phyloP scores from a whole-genome alignment of 2,329 filamentous ascomycete genomes.

The Diplodia intermedia region DNA sequence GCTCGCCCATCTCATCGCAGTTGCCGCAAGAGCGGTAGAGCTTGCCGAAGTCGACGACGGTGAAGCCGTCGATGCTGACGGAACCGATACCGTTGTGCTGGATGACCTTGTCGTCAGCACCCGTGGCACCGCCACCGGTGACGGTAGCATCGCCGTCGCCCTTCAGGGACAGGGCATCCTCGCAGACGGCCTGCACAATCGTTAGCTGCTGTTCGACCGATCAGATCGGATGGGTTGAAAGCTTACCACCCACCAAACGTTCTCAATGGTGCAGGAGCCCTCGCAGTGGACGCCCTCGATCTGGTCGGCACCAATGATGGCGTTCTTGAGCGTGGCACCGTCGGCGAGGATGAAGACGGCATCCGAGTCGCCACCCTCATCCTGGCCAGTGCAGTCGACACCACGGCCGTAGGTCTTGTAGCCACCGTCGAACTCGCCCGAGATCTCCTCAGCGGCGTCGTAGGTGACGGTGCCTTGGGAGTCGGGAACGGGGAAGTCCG shows the following conservation, averaged over 20 bases:
- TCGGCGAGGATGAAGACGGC: slow-evolving; percentile 62
- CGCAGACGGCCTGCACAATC: slow-evolving; percentile 45
- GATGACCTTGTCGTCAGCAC: slow-evolving; percentile 47
- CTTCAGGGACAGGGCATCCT: slow-evolving; percentile 50
- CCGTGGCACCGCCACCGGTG: slow-evolving; percentile 52
- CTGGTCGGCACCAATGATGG: slow-evolving; percentile 62
- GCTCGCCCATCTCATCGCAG: slow-evolving; percentile 55
- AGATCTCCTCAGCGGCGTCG: slow-evolving; percentile 31
- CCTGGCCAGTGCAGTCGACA: slow-evolving; percentile 44
- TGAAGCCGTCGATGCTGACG: slow-evolving; percentile 48
- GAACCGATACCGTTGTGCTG: slow-evolving; percentile 53
- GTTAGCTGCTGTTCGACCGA: too few species aligned
- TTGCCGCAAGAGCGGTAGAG: slow-evolving; percentile 58
- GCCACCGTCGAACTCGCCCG: slow-evolving; percentile 30
- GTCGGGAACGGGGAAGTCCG: slow-evolving; percentile 33
- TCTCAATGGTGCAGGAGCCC: slow-evolving; percentile 57
- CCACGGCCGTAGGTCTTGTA: slow-evolving; percentile 33
- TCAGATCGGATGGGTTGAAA: too few species aligned
- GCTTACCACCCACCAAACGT: slow-evolving; percentile 51
- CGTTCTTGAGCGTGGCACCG: slow-evolving; percentile 61
- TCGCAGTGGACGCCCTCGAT: slow-evolving; percentile 61
- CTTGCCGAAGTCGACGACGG: slow-evolving; percentile 48
- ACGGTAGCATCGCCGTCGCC: slow-evolving; percentile 46
- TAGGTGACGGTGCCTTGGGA: slow-evolving; percentile 30
- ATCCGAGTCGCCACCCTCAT: slow-evolving; percentile 54